phyloP scores from a whole-genome alignment of 495 filamentous ascomycete species.

The Xylona heveae region DNA sequence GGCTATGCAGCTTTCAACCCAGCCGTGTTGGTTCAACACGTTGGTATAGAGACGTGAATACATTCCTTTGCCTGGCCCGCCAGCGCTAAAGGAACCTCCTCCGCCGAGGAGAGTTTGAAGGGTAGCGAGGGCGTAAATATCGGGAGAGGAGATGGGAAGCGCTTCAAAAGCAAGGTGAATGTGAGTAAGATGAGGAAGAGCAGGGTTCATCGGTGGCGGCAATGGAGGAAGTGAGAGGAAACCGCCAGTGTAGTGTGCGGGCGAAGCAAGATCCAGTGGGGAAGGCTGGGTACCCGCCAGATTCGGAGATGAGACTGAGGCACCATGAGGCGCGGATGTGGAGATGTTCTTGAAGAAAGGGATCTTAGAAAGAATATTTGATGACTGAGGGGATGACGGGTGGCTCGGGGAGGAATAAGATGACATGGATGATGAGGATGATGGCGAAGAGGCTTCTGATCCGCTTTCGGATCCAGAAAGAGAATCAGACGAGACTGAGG shows the following conservation, averaged over 20 bases:
- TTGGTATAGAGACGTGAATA: constrained; percentile 94
- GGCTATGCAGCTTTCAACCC: constrained; percentile 84
- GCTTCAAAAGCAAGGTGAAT: constrained; percentile 94
- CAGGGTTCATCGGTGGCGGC: constrained; percentile 52
- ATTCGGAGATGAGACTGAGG: constrained; percentile 29
- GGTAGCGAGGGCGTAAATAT: constrained; percentile 94
- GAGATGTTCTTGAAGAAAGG: constrained; percentile 89
- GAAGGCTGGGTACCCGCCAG: constrained; percentile 20
- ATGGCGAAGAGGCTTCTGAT: constrained; percentile 16
- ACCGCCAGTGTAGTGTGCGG: constrained; percentile 84
- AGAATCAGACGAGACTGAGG: constrained; percentile 12
- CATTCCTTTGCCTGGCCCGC: constrained; percentile 96
- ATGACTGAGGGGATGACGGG: constrained; percentile 20
- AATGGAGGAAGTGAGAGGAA: constrained; percentile 68
- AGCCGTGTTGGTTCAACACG: constrained; percentile 89
- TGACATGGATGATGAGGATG: constrained; percentile 20
- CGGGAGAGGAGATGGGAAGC: constrained; percentile 66
- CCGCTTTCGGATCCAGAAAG: background rate
- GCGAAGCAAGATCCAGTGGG: constrained; percentile 32
- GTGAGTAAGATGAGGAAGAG: constrained; percentile 65
- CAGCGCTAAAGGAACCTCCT: constrained; percentile 92
- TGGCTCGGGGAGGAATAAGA: constrained; percentile 12
- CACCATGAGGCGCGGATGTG: constrained; percentile 37
- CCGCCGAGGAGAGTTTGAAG: constrained; percentile 90
- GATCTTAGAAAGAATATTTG: constrained; percentile 57